Conservation (phyloP, 352 stramenopile genomes). For the Blastocystis sp. region DNA sequence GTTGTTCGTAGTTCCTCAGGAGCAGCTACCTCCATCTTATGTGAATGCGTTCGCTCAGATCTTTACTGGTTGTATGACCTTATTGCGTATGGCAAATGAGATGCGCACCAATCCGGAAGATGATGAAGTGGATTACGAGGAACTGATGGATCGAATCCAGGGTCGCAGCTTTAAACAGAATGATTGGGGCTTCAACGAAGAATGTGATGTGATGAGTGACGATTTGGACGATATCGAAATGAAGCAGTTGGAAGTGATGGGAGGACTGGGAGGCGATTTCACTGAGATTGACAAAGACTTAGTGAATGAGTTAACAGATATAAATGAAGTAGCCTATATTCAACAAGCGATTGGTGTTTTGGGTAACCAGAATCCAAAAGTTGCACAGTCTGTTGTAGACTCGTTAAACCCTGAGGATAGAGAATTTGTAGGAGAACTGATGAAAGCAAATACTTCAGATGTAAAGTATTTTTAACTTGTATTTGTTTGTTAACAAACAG, state of each 20-base stretch:
- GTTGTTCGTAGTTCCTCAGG: neutral
- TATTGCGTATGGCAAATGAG: neutral
- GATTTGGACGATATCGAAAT: constrained; percentile 1
- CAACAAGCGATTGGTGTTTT: neutral
- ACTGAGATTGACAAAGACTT: constrained; percentile 40
- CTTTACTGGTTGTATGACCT: neutral
- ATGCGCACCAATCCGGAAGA: neutral
- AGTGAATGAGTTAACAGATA: constrained; percentile 3
- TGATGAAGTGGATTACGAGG: constrained; percentile 36
- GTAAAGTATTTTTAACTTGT: neutral
- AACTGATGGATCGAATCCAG: constrained; percentile 21
- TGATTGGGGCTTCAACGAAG: constrained; percentile 39
- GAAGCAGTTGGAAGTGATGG: constrained; percentile 9
- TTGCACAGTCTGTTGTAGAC: neutral
- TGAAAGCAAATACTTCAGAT: neutral
- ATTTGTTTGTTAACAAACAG: neutral
- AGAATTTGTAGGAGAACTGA: neutral
- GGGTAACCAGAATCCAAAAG: neutral
- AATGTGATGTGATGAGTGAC: neutral
- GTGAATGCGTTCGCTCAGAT: neutral
- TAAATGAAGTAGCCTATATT: neutral
- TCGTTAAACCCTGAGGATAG: neutral
- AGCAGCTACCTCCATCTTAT: neutral
- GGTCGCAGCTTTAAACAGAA: constrained; percentile 24
- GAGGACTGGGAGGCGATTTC: neutral